Percentiles rank a stretch among this genome's conserved stretches.
Evolutionary conservation across 1,284 basidiomycete species (phyloP).

Genomic region (Ustilago xerochloae): DNA sequence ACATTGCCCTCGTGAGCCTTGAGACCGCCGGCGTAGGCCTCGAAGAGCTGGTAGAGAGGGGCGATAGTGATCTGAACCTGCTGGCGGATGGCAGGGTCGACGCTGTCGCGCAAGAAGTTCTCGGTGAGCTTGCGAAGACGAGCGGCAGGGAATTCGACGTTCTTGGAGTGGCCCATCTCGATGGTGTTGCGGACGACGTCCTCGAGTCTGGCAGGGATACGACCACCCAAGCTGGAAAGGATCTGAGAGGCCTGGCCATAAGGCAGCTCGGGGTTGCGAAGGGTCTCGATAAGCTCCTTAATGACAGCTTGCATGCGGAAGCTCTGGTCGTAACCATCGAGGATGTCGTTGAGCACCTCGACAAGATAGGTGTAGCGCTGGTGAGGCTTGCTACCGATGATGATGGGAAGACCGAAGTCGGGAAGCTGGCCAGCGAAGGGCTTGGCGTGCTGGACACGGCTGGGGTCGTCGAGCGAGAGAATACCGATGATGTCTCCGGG

Average conservation of each 20-base stretch:
- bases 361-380: constrained; percentile 84
- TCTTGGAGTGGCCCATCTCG: constrained; percentile 79
- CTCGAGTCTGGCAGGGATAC: constrained; percentile 82
- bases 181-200: constrained; percentile 83
- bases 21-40: constrained; percentile 83
- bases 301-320: constrained; percentile 77
- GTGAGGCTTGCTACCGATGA: constrained; percentile 89
- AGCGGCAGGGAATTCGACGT: constrained; percentile 82
- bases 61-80: constrained; percentile 74
- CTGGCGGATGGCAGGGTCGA: constrained; percentile 69
- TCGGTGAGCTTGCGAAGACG: constrained; percentile 86
- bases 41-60: constrained; percentile 81
- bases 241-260: constrained; percentile 87
- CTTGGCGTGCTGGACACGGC: constrained; percentile 96
- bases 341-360: constrained; percentile 85
- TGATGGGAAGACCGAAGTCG: constrained; percentile 76
- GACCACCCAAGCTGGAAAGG: constrained; percentile 88
- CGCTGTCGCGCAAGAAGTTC: constrained; percentile 82
- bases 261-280: constrained; percentile 86
- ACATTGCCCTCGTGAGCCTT: constrained; percentile 86
- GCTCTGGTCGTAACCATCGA: constrained; percentile 67
- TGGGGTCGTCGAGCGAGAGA: constrained; percentile 93
- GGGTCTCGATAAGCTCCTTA: constrained; percentile 81
- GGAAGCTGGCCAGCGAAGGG: constrained; percentile 91
- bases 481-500: constrained; percentile 99